A percentile compares a stretch with the other conserved stretches of the same genome.
These are phyloP conservation scores for Podaxis sp. DNA, from an alignment of 768 basidiomycete species.

Conservation along the genomic window DNA sequence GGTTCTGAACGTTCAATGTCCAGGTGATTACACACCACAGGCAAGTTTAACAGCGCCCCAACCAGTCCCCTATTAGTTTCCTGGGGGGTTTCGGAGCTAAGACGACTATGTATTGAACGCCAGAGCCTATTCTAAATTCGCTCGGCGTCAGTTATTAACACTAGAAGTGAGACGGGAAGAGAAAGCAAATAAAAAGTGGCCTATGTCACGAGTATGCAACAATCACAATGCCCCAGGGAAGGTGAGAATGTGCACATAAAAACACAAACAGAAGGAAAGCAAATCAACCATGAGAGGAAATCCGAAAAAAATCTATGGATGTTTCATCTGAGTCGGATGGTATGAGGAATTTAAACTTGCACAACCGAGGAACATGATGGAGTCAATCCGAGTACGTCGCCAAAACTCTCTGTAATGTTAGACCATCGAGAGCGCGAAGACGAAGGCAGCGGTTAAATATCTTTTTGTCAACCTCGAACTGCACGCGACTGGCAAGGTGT, in stretches of 20 bases:
- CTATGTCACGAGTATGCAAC: constrained; percentile 4
- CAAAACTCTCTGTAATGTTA: constrained; percentile 45
- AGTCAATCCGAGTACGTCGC: constrained; percentile 21
- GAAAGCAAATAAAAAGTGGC: background rate
- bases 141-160: background rate
- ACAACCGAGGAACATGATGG: background rate
- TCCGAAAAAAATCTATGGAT: constrained; percentile 4
- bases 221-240: background rate
- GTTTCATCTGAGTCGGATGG: background rate
- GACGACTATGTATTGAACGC: too few species aligned
- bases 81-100: background rate
- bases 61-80: background rate
- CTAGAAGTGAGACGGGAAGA: background rate
- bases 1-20: too few species aligned
- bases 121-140: background rate
- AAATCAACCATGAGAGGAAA: background rate
- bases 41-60: too few species aligned
- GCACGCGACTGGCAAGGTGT: constrained; percentile 73
- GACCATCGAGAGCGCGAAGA: constrained; percentile 61
- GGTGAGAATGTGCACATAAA: background rate
- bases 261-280: background rate
- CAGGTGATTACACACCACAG: too few species aligned
- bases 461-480: constrained; percentile 71
- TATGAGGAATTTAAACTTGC: background rate
- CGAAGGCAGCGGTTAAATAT: constrained; percentile 74